phyloP scores from a whole-genome alignment of 306 rosid species.

The Acacia crassicarpa region DNA sequence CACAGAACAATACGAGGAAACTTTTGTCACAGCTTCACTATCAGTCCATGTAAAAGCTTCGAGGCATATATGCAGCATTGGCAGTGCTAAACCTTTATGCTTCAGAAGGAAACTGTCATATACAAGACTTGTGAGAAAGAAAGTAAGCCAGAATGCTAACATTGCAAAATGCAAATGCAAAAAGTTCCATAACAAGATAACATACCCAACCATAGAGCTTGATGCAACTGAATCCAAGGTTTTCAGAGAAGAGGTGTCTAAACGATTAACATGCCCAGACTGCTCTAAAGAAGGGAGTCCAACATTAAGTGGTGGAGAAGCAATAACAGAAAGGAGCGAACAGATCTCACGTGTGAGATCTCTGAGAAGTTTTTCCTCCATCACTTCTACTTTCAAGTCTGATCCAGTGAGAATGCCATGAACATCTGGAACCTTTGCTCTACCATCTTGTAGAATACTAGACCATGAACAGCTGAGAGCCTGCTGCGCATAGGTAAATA shows the following conservation, averaged over 20 bases:
- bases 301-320: slow-evolving; percentile 70
- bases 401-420: slow-evolving; percentile 67
- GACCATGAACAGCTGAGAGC: slow-evolving; percentile 84
- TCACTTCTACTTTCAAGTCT: slow-evolving; percentile 89
- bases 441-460: slow-evolving; percentile 82
- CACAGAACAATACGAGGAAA: slow-evolving; percentile 69
- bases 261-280: slow-evolving; percentile 76
- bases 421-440: slow-evolving; percentile 89
- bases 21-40: slow-evolving; percentile 79
- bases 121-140: slow-evolving; percentile 11
- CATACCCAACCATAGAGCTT: slow-evolving; percentile 92
- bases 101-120: slow-evolving; percentile 78
- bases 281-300: slow-evolving; percentile 88
- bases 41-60: slow-evolving; percentile 90
- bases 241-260: slow-evolving; percentile 63
- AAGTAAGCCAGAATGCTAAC: slow-evolving; percentile 1
- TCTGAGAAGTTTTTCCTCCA: slow-evolving; percentile 89
- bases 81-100: slow-evolving; percentile 74
- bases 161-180: slow-evolving; percentile 23
- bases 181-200: slow-evolving; percentile 26
- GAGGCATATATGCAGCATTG: slow-evolving; percentile 66
- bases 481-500: slow-evolving; percentile 69
- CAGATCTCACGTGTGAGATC: slow-evolving; percentile 89
- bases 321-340: slow-evolving; percentile 67
- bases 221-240: slow-evolving; percentile 68